Evolutionary conservation across 2,329 filamentous ascomycete species (phyloP).

Genomic region (Ophiostoma tasmaniense): DNA sequence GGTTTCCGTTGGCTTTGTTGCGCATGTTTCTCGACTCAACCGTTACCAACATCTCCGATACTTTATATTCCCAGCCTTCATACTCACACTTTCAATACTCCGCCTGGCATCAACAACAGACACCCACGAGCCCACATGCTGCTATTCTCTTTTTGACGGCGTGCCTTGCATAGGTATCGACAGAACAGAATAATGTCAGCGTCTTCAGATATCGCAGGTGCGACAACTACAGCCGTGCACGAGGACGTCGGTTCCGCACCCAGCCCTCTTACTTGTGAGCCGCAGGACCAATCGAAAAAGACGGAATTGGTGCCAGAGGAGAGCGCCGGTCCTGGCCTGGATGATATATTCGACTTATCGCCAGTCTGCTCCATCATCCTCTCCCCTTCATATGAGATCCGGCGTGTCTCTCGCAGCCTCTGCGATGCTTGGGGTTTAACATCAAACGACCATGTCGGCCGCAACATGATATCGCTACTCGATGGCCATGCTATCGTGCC

Average conservation of each 20-base stretch:
- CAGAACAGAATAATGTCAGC: background rate
- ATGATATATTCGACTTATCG: conserved; percentile 26
- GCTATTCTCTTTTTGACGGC: background rate
- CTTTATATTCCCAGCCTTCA: background rate
- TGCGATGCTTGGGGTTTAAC: conserved; percentile 13
- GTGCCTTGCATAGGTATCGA: background rate
- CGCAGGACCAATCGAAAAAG: background rate
- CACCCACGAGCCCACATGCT: conserved; percentile 1
- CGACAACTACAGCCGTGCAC: background rate
- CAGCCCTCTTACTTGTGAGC: background rate
- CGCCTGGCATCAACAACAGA: background rate
- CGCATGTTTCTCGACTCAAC: background rate
- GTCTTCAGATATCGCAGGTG: background rate
- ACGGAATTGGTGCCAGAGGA: background rate
- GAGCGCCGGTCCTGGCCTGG: conserved; percentile 18
- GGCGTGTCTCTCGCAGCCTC: conserved; percentile 26
- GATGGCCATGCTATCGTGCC: background rate
- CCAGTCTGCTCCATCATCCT: conserved; percentile 28
- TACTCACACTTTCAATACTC: background rate
- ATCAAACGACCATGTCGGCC: background rate
- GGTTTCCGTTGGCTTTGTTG: background rate
- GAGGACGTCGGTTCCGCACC: background rate
- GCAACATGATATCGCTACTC: background rate
- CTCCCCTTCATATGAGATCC: conserved; percentile 27
- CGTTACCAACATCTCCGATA: background rate